Conservation (phyloP, 345 rosid species). For the Populus ilicifolia region DNA sequence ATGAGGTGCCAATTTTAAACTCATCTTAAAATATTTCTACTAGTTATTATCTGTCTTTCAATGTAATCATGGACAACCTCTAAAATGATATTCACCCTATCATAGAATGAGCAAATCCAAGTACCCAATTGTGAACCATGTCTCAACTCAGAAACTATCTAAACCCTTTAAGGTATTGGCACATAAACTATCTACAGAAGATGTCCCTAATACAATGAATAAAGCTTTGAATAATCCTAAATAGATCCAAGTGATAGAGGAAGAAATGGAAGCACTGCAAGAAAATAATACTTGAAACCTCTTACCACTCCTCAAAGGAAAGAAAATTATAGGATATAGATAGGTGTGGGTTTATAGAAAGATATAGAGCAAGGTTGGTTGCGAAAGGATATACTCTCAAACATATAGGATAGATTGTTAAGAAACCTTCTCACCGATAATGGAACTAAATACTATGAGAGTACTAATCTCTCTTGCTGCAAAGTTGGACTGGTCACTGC, state of each 20-base stretch:
- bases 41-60: neutral
- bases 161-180: neutral
- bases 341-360: neutral
- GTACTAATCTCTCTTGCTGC: neutral
- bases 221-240: neutral
- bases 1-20: neutral
- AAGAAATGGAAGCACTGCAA: neutral
- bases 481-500: neutral
- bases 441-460: neutral
- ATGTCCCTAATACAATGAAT: neutral
- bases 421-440: neutral
- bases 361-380: neutral
- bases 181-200: neutral
- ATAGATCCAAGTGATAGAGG: neutral
- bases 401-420: neutral
- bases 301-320: accelerated
- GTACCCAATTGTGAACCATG: neutral
- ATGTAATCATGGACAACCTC: neutral
- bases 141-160: neutral
- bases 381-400: neutral
- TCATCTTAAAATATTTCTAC: neutral
- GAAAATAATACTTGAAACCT: neutral
- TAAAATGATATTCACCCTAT: neutral
- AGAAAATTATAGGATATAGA: neutral
- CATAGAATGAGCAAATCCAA: no score